Base-by-base conservation (phyloP, 2,329 filamentous ascomycete species). In the Penicillium vulpinum region DNA sequence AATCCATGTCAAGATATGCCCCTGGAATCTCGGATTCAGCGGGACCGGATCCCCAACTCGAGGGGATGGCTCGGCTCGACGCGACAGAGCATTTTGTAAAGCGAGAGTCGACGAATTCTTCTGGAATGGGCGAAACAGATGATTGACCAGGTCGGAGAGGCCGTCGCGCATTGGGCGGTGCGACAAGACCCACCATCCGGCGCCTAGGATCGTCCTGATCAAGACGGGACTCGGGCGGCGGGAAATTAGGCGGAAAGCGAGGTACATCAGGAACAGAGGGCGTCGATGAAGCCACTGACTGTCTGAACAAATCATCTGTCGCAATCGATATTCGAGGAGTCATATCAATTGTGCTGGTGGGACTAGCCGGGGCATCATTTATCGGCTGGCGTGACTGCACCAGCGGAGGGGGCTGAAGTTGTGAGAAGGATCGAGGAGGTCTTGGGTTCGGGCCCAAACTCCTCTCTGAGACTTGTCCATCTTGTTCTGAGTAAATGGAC, bases 101-200 rank as follows among this genome's bases (percentile, higher is more conserved):
- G 24, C 81, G 67, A 24, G 73, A 65, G 48, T 76, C 78, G 0
- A 83, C 80, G 60, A 81, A 84, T 68, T 92, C 89, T 71, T 92
- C 89, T 0, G 86, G 87, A 51, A 92, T 92, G 0, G 89, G 88
- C 0, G 89, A 89, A 26, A 92, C 88, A 58, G 82, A 88, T 0
- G 88, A 89, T 61, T 81, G 83, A 3, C 87, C 73, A 29, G 73
- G 76, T 88, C 65, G 88, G 87, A 58, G 68, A 65, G 54, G 70
- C 68, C 52, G 61, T 16, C 59, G 62, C 13, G 71, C 64, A 36
- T 72, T 71, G 22, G 69, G 56, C 16, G 69, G 71, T 10, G 71
- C 71, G 43, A 69, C 67, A 38, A 73, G 66, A 41, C 70, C 70
- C 24, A 61, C 62, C 16, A 59, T 58, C 54, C 66, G 69, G 51